Conservation (phyloP, 2,329 filamentous ascomycete genomes). For the Trichophyton simii region DNA sequence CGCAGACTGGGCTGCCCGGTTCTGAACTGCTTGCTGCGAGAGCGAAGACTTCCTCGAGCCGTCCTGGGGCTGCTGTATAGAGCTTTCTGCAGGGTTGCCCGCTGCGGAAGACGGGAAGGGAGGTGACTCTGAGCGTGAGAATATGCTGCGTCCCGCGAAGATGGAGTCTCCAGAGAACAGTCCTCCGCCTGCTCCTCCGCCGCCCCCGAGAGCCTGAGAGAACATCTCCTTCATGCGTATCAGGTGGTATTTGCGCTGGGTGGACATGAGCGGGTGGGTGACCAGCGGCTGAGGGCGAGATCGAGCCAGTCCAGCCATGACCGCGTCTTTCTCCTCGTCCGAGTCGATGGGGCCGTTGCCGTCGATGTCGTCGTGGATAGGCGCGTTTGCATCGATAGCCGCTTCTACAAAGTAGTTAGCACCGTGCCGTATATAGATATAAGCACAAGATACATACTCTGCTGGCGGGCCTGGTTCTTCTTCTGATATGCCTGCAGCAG, state of each 20-base stretch:
- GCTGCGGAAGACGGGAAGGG: slow-evolving; percentile 18
- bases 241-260: slow-evolving; percentile 45
- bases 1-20: slow-evolving; percentile 5
- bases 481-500: slow-evolving; percentile 79
- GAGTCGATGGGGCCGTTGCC: slow-evolving; percentile 74
- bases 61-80: slow-evolving; percentile 7
- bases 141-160: slow-evolving; percentile 23
- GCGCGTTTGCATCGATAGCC: slow-evolving; percentile 86
- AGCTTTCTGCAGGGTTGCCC: slow-evolving; percentile 16
- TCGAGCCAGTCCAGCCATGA: slow-evolving; percentile 60
- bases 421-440: slow-evolving; percentile 8
- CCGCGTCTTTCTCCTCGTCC: slow-evolving; percentile 81
- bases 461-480: slow-evolving; percentile 97
- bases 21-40: slow-evolving; percentile 11
- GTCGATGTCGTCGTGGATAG: slow-evolving; percentile 74
- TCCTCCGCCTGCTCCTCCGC: slow-evolving; percentile 30
- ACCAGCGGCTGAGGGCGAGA: slow-evolving; percentile 70
- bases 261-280: slow-evolving; percentile 44
- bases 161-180: slow-evolving; percentile 32
- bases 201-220: slow-evolving; percentile 44
- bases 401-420: slow-evolving; percentile 50
- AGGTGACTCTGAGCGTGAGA: slow-evolving; percentile 21
- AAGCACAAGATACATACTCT: slow-evolving; percentile 49
- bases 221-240: slow-evolving; percentile 54
- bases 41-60: slow-evolving; percentile 9